Base-by-base conservation (phyloP, 202 grass and related monocot species). In the Bolboschoenoplectus hybrid region DNA sequence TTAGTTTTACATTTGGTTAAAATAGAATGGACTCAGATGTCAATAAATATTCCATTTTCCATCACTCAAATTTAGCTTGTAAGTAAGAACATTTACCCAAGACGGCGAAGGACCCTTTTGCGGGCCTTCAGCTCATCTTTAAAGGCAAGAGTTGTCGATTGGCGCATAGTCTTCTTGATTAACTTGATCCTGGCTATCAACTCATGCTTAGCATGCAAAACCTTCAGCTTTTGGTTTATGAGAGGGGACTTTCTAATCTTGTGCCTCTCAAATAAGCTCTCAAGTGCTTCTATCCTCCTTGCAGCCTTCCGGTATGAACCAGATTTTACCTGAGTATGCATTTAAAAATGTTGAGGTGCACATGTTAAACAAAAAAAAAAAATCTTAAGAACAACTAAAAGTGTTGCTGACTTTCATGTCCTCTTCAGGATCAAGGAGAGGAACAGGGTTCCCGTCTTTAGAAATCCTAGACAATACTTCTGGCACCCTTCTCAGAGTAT, bases 361-460 rank as follows among this genome's bases (percentile, higher is more conserved):
- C 10, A 63, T 32, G 50, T 78, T 56, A 9, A 35, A 80, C 53
- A 73, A 64, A 80, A 80, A 61, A 84, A 57, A 45, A 74, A 81
- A 67, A n/a, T 73, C 14, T 72, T 51, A 17, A 14, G 34, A 60
- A 71, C 53, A 56, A 47, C 53, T 68, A 63, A 38, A 17, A 81
- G 58, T 13, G 14, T 81, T 94, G 13, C 93, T 90, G 74, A 99
- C 97, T 89, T 97, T 94, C 93, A 97, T 91, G 93, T 99, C 93
- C 79, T 99, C 97, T 89, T 96, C 92, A 41, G 97, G 93, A 94
- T 99, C 97, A 82, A 99, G 91, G 3, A 94, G 81, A 87, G 97
- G 91, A 2, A 94, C 77, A 87, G 97, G 97, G 51, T 96, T 68
- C 34, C 93, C 97, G 78, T 94, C 93, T 96, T 94, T 94, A 85